phyloP scores from a whole-genome alignment of 129 eudicot genomes.

The Arctium lappa region DNA sequence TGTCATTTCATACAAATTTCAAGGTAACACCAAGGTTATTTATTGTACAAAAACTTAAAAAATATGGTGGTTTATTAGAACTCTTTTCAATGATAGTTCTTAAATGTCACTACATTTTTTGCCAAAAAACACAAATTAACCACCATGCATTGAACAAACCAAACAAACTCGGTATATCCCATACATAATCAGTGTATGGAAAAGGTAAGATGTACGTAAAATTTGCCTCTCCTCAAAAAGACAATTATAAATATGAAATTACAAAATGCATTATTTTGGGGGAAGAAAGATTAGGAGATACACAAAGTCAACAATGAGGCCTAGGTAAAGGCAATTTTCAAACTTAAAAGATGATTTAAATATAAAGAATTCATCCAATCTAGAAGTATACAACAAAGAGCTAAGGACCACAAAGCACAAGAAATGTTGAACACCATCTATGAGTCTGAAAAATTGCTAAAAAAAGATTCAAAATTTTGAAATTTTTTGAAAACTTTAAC shows the following conservation, averaged over 20 bases:
- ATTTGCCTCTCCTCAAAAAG: neutral
- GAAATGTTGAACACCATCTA: neutral
- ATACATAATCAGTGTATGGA: neutral
- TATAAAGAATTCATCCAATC: neutral
- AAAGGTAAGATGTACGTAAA: neutral
- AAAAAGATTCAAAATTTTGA: neutral
- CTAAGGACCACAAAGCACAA: constrained; percentile 9
- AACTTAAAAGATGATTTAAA: constrained; percentile 15
- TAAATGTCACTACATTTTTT: no score
- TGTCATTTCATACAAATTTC: no score
- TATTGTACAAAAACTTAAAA: no score
- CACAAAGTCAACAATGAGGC: constrained; percentile 31
- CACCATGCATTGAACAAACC: neutral
- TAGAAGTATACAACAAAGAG: neutral
- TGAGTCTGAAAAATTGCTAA: neutral
- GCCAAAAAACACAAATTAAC: constrained; percentile 30
- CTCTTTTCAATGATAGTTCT: no score
- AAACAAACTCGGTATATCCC: neutral
- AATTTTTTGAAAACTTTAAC: neutral
- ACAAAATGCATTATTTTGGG: constrained; percentile 21
- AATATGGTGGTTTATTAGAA: neutral
- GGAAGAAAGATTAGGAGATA: constrained; percentile 11
- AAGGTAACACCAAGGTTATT: no score
- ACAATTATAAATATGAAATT: neutral
- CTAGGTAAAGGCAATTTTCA: constrained; percentile 29